These are phyloP conservation scores for Mrakia blollopis DNA, from an alignment of 768 basidiomycete genomes.

Conservation along the genomic window DNA sequence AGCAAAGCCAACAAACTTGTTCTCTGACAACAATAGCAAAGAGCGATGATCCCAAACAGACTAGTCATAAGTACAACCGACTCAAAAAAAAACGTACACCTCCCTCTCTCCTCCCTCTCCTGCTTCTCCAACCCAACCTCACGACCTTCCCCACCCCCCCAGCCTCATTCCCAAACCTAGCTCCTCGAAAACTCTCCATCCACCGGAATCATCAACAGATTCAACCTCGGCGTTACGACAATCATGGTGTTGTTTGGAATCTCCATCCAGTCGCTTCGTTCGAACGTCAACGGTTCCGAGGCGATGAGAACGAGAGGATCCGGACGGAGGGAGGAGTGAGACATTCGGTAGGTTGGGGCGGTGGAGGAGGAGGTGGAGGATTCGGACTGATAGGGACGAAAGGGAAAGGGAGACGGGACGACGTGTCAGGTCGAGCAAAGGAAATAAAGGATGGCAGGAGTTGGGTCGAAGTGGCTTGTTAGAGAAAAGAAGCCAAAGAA, in stretches of 20 bases:
- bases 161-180: too few relatives aligned
- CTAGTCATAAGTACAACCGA: too few relatives aligned
- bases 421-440: neutral
- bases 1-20: too few relatives aligned
- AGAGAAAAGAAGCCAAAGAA: too few relatives aligned
- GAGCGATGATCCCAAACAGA: too few relatives aligned
- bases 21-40: too few relatives aligned
- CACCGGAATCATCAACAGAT: constrained; percentile 88
- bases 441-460: neutral
- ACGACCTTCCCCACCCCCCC: neutral
- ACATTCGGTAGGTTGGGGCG: constrained; percentile 1
- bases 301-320: constrained; percentile 51
- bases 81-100: neutral
- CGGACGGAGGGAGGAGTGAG: constrained; percentile 25
- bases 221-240: constrained; percentile 84
- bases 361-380: neutral
- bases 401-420: neutral
- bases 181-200: constrained; percentile 40
- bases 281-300: constrained; percentile 92
- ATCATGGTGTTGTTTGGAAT: constrained; percentile 95
- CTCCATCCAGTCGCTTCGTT: constrained; percentile 99
- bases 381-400: constrained; percentile 1
- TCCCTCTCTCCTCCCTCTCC: neutral
- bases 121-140: neutral
- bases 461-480: too few relatives aligned